phyloP scores from a whole-genome alignment of 2,329 filamentous ascomycete species.

The Clonostachys rosea region DNA sequence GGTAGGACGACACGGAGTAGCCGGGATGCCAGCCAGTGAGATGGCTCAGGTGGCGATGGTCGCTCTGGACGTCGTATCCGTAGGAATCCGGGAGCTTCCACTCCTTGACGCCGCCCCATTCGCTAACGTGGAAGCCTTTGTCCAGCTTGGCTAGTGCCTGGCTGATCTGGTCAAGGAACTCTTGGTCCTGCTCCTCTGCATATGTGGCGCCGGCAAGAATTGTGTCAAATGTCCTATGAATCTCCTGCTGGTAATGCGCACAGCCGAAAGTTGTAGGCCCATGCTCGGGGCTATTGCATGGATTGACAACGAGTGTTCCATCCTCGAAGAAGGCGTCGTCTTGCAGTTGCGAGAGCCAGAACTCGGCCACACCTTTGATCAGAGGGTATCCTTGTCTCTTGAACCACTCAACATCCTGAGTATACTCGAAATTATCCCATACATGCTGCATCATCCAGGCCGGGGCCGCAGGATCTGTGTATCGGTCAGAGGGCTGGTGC shows the following conservation, averaged over 20 bases:
- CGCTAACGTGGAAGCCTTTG: conserved; percentile 18
- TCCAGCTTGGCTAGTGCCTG: conserved; percentile 17
- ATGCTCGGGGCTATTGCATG: conserved; percentile 55
- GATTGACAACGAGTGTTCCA: conserved; percentile 47
- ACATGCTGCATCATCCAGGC: conserved; percentile 60
- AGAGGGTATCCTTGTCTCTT: conserved; percentile 43
- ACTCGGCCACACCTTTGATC: conserved; percentile 46
- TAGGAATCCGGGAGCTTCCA: conserved; percentile 25
- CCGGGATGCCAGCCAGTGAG: conserved; percentile 53
- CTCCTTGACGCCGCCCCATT: conserved; percentile 23
- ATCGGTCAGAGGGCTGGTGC: no score
- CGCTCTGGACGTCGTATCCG: conserved; percentile 14
- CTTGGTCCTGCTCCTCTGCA: conserved; percentile 13
- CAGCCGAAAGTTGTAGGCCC: conserved; percentile 50
- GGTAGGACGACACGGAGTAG: conserved; percentile 37
- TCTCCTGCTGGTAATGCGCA: conserved; percentile 47
- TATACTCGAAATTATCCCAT: conserved; percentile 52
- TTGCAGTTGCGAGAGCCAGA: conserved; percentile 51
- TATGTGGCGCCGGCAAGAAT: conserved; percentile 18
- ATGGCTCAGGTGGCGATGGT: conserved; percentile 41
- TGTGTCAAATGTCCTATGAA: conserved; percentile 35
- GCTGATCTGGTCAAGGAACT: conserved; percentile 26
- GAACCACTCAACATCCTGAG: conserved; percentile 40
- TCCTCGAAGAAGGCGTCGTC: conserved; percentile 44
- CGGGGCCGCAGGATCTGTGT: conserved; percentile 34